Conservation (phyloP, 805 yeast genomes). For the Lipomyces spencermartinsiae region DNA sequence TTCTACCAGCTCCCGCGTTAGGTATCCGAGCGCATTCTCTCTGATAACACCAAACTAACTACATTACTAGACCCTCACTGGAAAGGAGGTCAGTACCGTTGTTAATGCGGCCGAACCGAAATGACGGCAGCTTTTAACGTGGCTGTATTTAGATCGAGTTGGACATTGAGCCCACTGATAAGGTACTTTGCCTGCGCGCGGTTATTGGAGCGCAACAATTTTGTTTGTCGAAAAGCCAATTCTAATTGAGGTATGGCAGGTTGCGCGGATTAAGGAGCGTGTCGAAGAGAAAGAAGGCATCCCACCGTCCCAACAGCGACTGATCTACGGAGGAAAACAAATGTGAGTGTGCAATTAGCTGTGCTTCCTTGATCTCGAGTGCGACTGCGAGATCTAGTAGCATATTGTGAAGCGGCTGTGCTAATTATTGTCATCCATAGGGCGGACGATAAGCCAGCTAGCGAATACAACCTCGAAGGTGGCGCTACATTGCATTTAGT, state of each 20-base stretch:
- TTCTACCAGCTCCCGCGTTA: background rate
- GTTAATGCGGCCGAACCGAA: background rate
- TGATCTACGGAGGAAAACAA: constrained; percentile 89
- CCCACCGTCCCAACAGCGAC: constrained; percentile 94
- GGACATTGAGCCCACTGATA: constrained; percentile 73
- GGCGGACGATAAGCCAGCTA: constrained; percentile 78
- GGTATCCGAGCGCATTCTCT: background rate
- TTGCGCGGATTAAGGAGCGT: constrained; percentile 81
- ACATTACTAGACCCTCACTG: constrained; percentile 68
- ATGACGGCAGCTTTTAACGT: background rate
- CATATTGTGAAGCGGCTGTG: background rate
- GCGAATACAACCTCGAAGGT: constrained; percentile 74
- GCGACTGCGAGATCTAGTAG: background rate
- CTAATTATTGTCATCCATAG: constrained; percentile 40
- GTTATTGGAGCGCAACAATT: background rate
- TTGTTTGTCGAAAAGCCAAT: constrained; percentile 20
- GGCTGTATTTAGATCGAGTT: constrained; percentile 59
- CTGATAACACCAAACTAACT: background rate
- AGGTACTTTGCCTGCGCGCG: constrained; percentile 48
- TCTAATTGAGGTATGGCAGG: constrained; percentile 38
- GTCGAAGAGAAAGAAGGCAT: constrained; percentile 97
- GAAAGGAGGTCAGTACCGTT: constrained; percentile 63
- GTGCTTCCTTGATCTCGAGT: background rate
- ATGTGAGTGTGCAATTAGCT: constrained; percentile 56
- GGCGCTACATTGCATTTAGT: constrained; percentile 92